Evolutionary conservation across 768 basidiomycete genomes (phyloP), one percentile per base, ranked within the genome.

Genomic region (Phanerochaete carnosa): DNA sequence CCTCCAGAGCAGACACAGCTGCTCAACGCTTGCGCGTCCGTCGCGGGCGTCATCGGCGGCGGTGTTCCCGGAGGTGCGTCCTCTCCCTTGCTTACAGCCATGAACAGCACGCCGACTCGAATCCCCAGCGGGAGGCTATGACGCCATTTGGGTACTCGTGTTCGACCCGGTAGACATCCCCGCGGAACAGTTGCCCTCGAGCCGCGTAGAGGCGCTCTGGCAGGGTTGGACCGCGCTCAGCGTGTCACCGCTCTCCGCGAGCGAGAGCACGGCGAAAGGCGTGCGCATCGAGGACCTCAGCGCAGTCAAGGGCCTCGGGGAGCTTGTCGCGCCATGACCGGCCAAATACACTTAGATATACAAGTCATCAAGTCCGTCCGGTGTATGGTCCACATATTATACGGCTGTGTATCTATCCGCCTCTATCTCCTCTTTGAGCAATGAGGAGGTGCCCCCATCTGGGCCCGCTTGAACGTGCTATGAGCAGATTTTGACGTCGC

Each of bases 91-190:
- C 39, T 35, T 6, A 7, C 33, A 7, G 11, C 33, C 32, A 13
- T 32, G 13, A 15, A 29, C 28, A 30, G 19, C 8, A 53, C 32
- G 19, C 51, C 33, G 30, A 33, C 55, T 43, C n/a, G 26, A n/a
- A 8, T 51, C 25, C 35, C 57, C 65, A 98, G 97, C 97, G 55
- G 97, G 97, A 11, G 97, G 97, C 1, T 98, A 92, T 73, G 97
- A 99, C 70, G 97, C 97, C 7, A 84, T 98, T 60, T 98, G 95
- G 94, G 77, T 99, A 5, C 83, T 99, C 16, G 84, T 95, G 19
- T 82, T 90, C 67, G 87, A 90, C 50, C 81, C 85, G 19, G 64
- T 61, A 8, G 61, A 61, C 45, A 73, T 73, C 37, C 77, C 79
- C 9, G 76, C 80, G 61, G 75, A 81, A 65, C 70, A 73, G 57